Percentiles rank a stretch among this genome's conserved stretches.
These are phyloP conservation scores for Marchantia paleacea DNA, from an alignment of 225 moss, liverwort and hornwort genomes.

Conservation along the genomic window DNA sequence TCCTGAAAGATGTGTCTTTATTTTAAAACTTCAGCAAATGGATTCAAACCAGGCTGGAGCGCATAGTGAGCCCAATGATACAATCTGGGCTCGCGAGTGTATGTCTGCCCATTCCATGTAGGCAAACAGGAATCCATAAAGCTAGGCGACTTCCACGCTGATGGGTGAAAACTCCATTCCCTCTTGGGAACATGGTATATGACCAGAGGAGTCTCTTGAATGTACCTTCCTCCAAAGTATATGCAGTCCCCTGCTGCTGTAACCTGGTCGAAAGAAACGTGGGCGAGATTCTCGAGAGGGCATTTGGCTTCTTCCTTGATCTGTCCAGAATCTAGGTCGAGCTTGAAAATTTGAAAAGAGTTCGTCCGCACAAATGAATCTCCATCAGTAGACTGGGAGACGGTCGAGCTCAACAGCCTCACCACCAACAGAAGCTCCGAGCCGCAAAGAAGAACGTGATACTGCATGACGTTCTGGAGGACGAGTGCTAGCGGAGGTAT, in stretches of 20 bases:
- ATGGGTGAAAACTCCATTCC: slow-evolving; percentile 32
- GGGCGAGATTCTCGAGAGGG: slow-evolving; percentile 21
- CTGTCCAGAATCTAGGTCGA: slow-evolving; percentile 26
- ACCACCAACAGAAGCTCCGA: slow-evolving; percentile 35
- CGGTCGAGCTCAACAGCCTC: slow-evolving; percentile 10
- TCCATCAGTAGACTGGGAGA: slow-evolving; percentile 1
- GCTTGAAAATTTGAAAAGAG: slow-evolving; percentile 31
- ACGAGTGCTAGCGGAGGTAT: slow-evolving; percentile 23
- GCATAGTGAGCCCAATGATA: slow-evolving; percentile 31
- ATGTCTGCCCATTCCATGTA: slow-evolving; percentile 20
- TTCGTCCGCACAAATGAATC: slow-evolving; percentile 26
- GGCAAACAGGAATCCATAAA: slow-evolving; percentile 19
- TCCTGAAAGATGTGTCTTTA: slow-evolving; percentile 7
- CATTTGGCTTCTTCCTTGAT: slow-evolving; percentile 33
- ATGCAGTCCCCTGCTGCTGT: slow-evolving; percentile 28
- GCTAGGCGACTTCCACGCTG: slow-evolving; percentile 34
- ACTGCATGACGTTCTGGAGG: slow-evolving; percentile 22
- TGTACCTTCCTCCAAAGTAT: slow-evolving; percentile 37
- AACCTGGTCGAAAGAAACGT: slow-evolving; percentile 34
- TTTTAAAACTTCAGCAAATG: slow-evolving; percentile 31
- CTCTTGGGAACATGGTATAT: slow-evolving; percentile 30
- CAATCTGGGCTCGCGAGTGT: slow-evolving; percentile 26
- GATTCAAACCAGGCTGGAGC: slow-evolving; percentile 39
- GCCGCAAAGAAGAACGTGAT: slow-evolving; percentile 33
- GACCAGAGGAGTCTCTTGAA: slow-evolving; percentile 36